Evolutionary conservation across 768 basidiomycete species (phyloP).

Genomic region (Suillus cothurnatus): DNA sequence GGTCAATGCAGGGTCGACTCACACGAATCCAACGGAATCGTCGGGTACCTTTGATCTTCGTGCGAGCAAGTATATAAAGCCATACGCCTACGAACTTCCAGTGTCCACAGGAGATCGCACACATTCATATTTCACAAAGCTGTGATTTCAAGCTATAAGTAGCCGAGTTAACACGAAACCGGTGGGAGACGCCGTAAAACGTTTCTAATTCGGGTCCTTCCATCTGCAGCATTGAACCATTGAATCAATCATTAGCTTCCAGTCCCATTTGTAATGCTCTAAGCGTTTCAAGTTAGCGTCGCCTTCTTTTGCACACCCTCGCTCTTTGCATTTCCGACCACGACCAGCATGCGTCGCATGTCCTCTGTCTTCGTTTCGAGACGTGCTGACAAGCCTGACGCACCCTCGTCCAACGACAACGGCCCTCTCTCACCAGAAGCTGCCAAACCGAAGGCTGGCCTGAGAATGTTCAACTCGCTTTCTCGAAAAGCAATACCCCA

Average conservation of each 20-base stretch:
- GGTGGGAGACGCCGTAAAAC: slow-evolving; percentile 11
- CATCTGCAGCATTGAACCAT: background rate
- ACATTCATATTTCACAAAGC: background rate
- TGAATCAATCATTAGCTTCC: slow-evolving; percentile 9
- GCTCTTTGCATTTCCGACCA: slow-evolving; percentile 28
- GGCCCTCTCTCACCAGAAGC: slow-evolving; percentile 14
- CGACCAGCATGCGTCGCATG: slow-evolving; percentile 59
- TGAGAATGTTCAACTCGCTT: slow-evolving; percentile 26
- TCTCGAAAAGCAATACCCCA: slow-evolving; percentile 30
- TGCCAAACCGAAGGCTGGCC: slow-evolving; percentile 24
- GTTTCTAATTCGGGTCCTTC: slow-evolving; percentile 12
- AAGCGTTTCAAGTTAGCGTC: slow-evolving; percentile 12
- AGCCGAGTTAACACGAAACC: background rate
- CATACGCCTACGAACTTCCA: background rate
- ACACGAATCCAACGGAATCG: background rate
- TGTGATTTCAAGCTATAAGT: slow-evolving; percentile 5
- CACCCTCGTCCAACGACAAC: slow-evolving; percentile 17
- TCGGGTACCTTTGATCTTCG: slow-evolving; percentile 2
- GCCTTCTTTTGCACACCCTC: slow-evolving; percentile 12
- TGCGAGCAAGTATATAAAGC: slow-evolving; percentile 12
- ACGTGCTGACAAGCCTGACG: slow-evolving; percentile 31
- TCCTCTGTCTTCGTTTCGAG: slow-evolving; percentile 56
- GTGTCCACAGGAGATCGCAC: background rate
- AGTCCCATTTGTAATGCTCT: slow-evolving; percentile 41
- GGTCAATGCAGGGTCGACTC: slow-evolving; percentile 1